These are phyloP conservation scores for Pichia sp. DNA, from an alignment of 1,139 yeast species.

Conservation along the genomic window DNA sequence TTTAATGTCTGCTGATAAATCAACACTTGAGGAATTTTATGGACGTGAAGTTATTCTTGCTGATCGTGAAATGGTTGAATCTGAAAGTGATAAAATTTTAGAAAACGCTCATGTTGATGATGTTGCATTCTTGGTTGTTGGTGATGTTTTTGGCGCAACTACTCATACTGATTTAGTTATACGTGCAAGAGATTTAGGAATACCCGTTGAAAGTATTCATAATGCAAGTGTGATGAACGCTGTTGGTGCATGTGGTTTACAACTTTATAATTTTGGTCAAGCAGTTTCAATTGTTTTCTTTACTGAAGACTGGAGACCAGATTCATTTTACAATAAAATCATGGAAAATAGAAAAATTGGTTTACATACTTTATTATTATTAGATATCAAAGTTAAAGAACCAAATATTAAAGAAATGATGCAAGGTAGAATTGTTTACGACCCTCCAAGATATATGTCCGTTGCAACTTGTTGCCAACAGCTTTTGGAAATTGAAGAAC, in stretches of 20 bases:
- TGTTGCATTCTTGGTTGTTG: conserved; percentile 90
- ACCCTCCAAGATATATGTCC: conserved; percentile 95
- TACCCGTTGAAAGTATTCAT: conserved; percentile 76
- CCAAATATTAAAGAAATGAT: conserved; percentile 94
- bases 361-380: conserved; percentile 76
- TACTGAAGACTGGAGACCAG: conserved; percentile 95
- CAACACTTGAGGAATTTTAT: conserved; percentile 65
- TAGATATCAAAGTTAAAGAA: conserved; percentile 94
- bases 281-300: conserved; percentile 93
- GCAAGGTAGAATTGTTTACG: conserved; percentile 84
- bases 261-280: conserved; percentile 91
- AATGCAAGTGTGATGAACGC: conserved; percentile 98
- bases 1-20: conserved; percentile 82
- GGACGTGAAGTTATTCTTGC: conserved; percentile 84
- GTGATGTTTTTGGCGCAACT: conserved; percentile 97
- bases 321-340: conserved; percentile 83
- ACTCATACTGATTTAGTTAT: conserved; percentile 92
- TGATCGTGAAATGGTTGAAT: conserved; percentile 89
- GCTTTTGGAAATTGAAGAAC: conserved; percentile 77
- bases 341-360: conserved; percentile 87
- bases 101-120: conserved; percentile 73
- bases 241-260: conserved; percentile 95
- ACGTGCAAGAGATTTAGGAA: conserved; percentile 78
- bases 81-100: conserved; percentile 77
- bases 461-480: conserved; percentile 86